phyloP scores from a whole-genome alignment of 805 yeast species.

The Ogataea saltuana region DNA sequence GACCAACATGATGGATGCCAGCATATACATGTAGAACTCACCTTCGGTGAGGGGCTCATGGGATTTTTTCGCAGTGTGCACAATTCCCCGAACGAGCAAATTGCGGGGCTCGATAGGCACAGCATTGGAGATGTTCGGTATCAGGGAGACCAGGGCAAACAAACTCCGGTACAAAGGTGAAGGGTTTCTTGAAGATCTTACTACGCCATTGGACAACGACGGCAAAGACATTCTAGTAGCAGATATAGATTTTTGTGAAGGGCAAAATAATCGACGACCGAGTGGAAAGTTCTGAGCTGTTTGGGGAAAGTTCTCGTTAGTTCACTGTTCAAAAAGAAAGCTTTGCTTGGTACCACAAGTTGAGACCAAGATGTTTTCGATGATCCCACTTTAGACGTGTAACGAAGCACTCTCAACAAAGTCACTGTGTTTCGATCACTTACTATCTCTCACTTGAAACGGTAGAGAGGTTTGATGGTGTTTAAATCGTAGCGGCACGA shows the following conservation, averaged over 20 bases:
- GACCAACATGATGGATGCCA: constrained; percentile 61
- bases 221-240: background rate
- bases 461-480: too few relatives aligned
- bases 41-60: constrained; percentile 29
- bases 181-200: constrained; percentile 2
- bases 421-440: too few relatives aligned
- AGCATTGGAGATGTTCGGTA: constrained; percentile 29
- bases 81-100: constrained; percentile 10
- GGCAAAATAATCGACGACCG: too few relatives aligned
- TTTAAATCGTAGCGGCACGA: too few relatives aligned
- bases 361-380: too few relatives aligned
- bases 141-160: constrained; percentile 23
- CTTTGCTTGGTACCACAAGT: too few relatives aligned
- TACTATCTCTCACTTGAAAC: too few relatives aligned
- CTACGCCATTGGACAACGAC: background rate
- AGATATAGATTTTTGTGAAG: background rate
- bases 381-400: too few relatives aligned
- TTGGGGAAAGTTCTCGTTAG: too few relatives aligned
- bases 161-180: constrained; percentile 15
- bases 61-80: constrained; percentile 10
- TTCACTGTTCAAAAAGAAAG: too few relatives aligned
- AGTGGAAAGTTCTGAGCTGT: too few relatives aligned
- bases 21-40: constrained; percentile 48
- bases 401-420: too few relatives aligned
- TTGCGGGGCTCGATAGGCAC: constrained; percentile 24